A percentile compares a stretch with the other conserved stretches of the same genome.
phyloP scores from a whole-genome alignment of 495 filamentous ascomycete species.

The Neurospora cerealis region DNA sequence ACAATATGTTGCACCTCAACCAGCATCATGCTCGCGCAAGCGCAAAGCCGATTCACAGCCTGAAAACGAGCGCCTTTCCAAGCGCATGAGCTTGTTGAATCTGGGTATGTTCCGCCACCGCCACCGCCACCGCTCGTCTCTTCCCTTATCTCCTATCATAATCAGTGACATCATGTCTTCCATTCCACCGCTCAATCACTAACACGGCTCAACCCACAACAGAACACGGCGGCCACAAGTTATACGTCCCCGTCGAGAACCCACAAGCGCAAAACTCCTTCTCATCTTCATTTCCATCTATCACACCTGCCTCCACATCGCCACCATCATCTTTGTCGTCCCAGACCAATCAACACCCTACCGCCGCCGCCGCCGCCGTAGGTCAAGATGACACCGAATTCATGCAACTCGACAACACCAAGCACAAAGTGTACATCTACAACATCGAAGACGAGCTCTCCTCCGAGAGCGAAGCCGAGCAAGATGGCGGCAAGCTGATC shows the following conservation, averaged over 20 bases:
- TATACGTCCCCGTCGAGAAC: constrained; percentile 45
- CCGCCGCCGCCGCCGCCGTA: not conserved
- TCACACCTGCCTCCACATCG: not conserved
- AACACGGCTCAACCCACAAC: constrained; percentile 5
- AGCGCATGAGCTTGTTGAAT: constrained; percentile 72
- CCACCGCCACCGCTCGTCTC: not conserved
- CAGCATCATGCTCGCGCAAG: constrained; percentile 29
- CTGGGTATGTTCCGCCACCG: constrained; percentile 48
- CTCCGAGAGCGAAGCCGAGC: constrained; percentile 44
- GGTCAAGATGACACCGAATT: constrained; percentile 41
- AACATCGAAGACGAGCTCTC: constrained; percentile 81
- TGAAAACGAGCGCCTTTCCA: constrained; percentile 53
- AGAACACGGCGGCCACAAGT: constrained; percentile 46
- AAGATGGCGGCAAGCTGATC: constrained; percentile 47
- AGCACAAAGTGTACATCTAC: constrained; percentile 80
- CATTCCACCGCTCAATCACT: constrained; percentile 2
- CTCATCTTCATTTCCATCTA: constrained; percentile 4
- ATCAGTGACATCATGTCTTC: not conserved
- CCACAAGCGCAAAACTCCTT: constrained; percentile 10
- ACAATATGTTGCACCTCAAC: constrained; percentile 5
- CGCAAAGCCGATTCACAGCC: constrained; percentile 40
- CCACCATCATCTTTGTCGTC: not conserved
- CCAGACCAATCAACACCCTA: not conserved
- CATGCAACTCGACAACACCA: constrained; percentile 81
- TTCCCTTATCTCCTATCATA: constrained; percentile 1